A percentile compares a stretch with the other conserved stretches of the same genome.
phyloP scores from a whole-genome alignment of 1,284 basidiomycete species.

The Phaffia rhodozyma region DNA sequence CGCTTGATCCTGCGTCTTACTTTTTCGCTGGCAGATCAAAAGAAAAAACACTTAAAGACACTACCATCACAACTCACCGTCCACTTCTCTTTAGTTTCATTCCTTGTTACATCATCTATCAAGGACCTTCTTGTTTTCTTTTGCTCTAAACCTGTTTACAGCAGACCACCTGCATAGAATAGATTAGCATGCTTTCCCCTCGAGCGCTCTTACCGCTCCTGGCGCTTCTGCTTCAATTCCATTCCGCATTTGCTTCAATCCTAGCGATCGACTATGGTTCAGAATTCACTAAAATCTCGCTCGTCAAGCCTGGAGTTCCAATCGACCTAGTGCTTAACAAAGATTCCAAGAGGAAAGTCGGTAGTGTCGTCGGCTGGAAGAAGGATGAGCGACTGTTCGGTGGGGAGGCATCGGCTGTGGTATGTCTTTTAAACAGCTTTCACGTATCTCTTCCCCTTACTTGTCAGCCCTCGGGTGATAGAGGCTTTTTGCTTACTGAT shows the following conservation, averaged over 20 bases:
- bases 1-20: no score
- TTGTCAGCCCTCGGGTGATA: background rate
- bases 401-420: constrained; percentile 71
- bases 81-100: no score
- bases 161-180: no score
- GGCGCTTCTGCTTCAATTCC: constrained; percentile 23
- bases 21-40: no score
- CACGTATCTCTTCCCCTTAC: background rate
- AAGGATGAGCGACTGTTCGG: constrained; percentile 78
- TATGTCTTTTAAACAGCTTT: constrained; percentile 39
- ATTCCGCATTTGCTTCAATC: constrained; percentile 39
- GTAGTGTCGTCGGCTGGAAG: constrained; percentile 78
- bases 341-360: constrained; percentile 93
- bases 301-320: constrained; percentile 90
- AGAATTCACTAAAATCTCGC: constrained; percentile 88
- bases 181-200: constrained; percentile 1
- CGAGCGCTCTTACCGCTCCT: constrained; percentile 20
- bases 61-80: no score
- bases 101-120: no score
- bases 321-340: constrained; percentile 94
- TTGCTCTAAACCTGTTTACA: no score
- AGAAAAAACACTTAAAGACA: no score
- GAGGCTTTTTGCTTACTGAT: background rate
- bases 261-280: constrained; percentile 92
- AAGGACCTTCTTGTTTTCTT: no score